A percentile compares a stretch with the other conserved stretches of the same genome.
phyloP scores from a whole-genome alignment of 2,329 filamentous ascomycete genomes.

The Trichoderma sp. region DNA sequence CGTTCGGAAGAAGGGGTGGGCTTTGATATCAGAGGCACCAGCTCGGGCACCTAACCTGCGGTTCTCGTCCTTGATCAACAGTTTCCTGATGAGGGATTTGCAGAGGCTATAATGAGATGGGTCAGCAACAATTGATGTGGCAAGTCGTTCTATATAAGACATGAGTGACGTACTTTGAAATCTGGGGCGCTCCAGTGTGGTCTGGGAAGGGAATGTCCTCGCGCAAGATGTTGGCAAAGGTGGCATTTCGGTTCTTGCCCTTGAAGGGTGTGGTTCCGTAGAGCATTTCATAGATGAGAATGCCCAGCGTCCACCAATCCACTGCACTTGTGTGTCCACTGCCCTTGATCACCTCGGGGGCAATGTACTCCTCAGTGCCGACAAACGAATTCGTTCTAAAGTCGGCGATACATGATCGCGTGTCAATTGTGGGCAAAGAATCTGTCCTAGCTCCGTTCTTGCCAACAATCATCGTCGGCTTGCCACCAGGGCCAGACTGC shows the following conservation, averaged over 20 bases:
- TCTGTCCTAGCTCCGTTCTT: constrained; percentile 83
- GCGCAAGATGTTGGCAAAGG: constrained; percentile 93
- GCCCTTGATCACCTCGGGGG: constrained; percentile 97
- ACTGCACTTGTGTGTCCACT: constrained; percentile 98
- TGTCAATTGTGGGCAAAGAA: constrained; percentile 94
- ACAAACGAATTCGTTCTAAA: constrained; percentile 99
- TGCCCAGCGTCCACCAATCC: constrained; percentile 98
- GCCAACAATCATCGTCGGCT: constrained; percentile 95
- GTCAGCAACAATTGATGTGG: neutral
- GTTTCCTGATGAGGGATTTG: constrained; percentile 93
- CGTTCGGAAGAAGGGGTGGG: constrained; percentile 89
- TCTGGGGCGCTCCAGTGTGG: constrained; percentile 75
- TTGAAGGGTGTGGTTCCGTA: constrained; percentile 99
- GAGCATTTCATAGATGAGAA: constrained; percentile 97
- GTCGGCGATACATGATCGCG: constrained; percentile 95
- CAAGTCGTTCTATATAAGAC: neutral
- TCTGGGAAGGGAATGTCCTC: constrained; percentile 97
- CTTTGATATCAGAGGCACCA: constrained; percentile 95
- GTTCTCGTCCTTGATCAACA: constrained; percentile 97
- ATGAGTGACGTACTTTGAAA: constrained; percentile 74
- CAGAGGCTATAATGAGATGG: constrained; percentile 64
- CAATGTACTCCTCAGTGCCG: constrained; percentile 97
- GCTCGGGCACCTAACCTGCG: constrained; percentile 89
- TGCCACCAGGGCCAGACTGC: constrained; percentile 92
- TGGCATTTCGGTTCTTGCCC: constrained; percentile 97